Conservation (phyloP, 306 rosid genomes). For the Arachis stenosperma region DNA sequence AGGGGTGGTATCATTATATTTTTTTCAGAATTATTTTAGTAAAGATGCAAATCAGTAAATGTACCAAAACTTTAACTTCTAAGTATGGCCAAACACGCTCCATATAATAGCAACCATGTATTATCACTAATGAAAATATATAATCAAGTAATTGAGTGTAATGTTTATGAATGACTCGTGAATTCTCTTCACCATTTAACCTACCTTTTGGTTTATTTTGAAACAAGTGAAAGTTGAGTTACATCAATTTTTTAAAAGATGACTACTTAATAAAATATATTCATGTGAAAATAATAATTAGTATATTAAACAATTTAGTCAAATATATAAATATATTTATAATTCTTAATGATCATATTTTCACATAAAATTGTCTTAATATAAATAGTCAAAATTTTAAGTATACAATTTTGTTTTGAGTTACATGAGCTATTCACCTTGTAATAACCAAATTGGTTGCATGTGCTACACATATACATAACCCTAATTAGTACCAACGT, state of each 20-base stretch:
- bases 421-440: conserved; percentile 35
- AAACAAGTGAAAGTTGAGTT: conserved; percentile 21
- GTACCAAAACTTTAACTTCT: background rate
- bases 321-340: no score
- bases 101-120: background rate
- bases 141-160: background rate
- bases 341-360: no score
- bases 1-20: background rate
- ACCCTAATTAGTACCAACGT: conserved; percentile 6
- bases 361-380: no score
- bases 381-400: no score
- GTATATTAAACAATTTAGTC: no score
- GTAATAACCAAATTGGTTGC: conserved; percentile 11
- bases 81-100: background rate
- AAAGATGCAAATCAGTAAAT: background rate
- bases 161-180: conserved; percentile 4
- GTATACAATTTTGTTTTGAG: conserved; percentile 20
- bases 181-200: conserved; percentile 4
- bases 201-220: background rate
- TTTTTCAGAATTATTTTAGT: background rate
- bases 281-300: no score
- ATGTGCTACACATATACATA: conserved; percentile 37
- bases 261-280: no score
- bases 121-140: background rate
- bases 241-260: background rate